Percentiles rank a stretch among this genome's conserved stretches.
phyloP scores from a whole-genome alignment of 805 yeast genomes.

The Saccharomycopsis malanga region DNA sequence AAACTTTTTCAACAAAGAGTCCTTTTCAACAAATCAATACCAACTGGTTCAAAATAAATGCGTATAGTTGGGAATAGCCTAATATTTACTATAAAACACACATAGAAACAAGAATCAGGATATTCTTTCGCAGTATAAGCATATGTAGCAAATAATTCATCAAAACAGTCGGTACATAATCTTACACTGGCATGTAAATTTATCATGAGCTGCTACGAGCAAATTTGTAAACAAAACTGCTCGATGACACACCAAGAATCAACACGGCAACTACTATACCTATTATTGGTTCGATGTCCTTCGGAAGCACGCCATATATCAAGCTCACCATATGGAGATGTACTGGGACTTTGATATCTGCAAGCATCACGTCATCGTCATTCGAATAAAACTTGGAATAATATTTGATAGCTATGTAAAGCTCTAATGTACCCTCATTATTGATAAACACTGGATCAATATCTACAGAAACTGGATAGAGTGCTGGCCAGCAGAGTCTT shows the following conservation, averaged over 20 bases:
- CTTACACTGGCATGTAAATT: too few relatives aligned
- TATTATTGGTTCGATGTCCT: constrained; percentile 12
- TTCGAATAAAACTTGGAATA: constrained; percentile 13
- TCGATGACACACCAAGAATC: constrained; percentile 5
- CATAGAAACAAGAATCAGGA: too few relatives aligned
- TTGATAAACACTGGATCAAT: constrained; percentile 9
- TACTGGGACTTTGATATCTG: constrained; percentile 15
- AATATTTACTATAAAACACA: too few relatives aligned
- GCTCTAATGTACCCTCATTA: neutral
- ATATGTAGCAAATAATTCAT: too few relatives aligned
- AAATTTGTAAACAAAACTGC: neutral
- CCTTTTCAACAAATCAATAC: too few relatives aligned
- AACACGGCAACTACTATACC: constrained; percentile 6
- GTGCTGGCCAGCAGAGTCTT: constrained; percentile 21
- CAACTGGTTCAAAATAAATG: too few relatives aligned
- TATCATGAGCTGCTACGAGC: too few relatives aligned
- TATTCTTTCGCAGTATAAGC: too few relatives aligned
- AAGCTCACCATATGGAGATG: constrained; percentile 15
- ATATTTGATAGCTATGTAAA: constrained; percentile 10
- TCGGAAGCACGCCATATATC: constrained; percentile 10
- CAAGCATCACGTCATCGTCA: constrained; percentile 5
- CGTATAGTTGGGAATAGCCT: too few relatives aligned
- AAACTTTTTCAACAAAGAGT: too few relatives aligned
- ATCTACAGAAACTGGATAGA: constrained; percentile 17
- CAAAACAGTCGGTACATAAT: too few relatives aligned